phyloP scores from a whole-genome alignment of 495 filamentous ascomycete genomes.

The Monascus purpureus region DNA sequence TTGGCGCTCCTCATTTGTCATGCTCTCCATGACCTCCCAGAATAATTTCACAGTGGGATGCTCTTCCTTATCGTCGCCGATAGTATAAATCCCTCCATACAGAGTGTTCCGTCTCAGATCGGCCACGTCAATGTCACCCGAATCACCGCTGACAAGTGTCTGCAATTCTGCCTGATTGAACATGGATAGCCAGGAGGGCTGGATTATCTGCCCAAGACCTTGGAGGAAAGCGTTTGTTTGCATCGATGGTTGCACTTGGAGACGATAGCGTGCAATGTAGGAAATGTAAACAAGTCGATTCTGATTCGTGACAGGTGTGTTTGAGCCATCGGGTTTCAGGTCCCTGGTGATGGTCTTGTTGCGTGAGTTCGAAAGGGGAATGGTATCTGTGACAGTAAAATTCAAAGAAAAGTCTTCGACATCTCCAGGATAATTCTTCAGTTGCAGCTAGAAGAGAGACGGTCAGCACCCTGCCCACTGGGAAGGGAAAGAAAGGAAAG shows the following conservation, averaged over 20 bases:
- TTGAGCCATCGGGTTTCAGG: slow-evolving; percentile 59
- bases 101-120: slow-evolving; percentile 77
- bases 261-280: slow-evolving; percentile 72
- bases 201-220: slow-evolving; percentile 76
- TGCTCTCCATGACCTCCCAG: slow-evolving; percentile 73
- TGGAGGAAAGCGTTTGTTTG: slow-evolving; percentile 82
- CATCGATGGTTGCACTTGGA: slow-evolving; percentile 57
- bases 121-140: slow-evolving; percentile 69
- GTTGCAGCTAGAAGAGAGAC: slow-evolving; percentile 34
- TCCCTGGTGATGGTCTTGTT: slow-evolving; percentile 48
- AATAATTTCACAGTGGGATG: slow-evolving; percentile 77
- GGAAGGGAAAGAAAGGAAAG: neutral
- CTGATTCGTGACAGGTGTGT: slow-evolving; percentile 73
- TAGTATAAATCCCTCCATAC: slow-evolving; percentile 75
- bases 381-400: slow-evolving; percentile 77
- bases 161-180: slow-evolving; percentile 95
- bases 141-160: slow-evolving; percentile 78
- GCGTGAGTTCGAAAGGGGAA: slow-evolving; percentile 38
- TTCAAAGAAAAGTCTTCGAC: slow-evolving; percentile 69
- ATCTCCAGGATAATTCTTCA: slow-evolving; percentile 81
- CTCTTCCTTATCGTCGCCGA: slow-evolving; percentile 77
- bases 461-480: slow-evolving; percentile 1
- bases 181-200: slow-evolving; percentile 89
- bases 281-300: slow-evolving; percentile 92
- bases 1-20: slow-evolving; percentile 60